phyloP scores from a whole-genome alignment of 2,329 filamentous ascomycete species.

The Colletotrichum tofieldiae region DNA sequence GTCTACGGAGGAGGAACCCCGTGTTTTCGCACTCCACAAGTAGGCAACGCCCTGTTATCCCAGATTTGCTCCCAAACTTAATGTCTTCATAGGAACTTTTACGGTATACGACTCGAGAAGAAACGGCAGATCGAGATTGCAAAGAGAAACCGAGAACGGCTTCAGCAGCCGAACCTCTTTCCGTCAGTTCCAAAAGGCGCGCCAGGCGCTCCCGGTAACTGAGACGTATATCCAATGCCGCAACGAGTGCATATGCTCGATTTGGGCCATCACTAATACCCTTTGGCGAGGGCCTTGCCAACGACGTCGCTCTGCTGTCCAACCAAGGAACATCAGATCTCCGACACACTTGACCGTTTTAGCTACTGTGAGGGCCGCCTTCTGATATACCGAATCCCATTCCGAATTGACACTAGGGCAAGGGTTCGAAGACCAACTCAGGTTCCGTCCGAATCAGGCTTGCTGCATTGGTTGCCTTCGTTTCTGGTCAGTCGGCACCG shows the following conservation, averaged over 20 bases:
- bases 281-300: background rate
- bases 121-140: conserved; percentile 84
- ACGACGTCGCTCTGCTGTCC: background rate
- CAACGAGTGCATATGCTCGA: background rate
- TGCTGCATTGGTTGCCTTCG: conserved; percentile 29
- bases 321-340: conserved; percentile 2
- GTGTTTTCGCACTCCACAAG: conserved; percentile 76
- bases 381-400: conserved; percentile 1
- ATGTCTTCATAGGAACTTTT: conserved; percentile 77
- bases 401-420: background rate
- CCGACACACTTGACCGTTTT: background rate
- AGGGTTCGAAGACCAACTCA: background rate
- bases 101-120: conserved; percentile 86
- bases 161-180: conserved; percentile 85
- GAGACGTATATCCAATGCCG: conserved; percentile 12
- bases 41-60: conserved; percentile 1
- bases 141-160: conserved; percentile 84
- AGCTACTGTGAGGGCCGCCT: background rate
- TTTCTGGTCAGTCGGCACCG: background rate
- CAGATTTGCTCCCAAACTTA: no score
- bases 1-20: conserved; percentile 76
- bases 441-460: conserved; percentile 11
- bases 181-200: conserved; percentile 84
- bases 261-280: background rate
- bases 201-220: conserved; percentile 63